Conservation (phyloP, 306 rosid genomes). For the Quercus gilva region DNA sequence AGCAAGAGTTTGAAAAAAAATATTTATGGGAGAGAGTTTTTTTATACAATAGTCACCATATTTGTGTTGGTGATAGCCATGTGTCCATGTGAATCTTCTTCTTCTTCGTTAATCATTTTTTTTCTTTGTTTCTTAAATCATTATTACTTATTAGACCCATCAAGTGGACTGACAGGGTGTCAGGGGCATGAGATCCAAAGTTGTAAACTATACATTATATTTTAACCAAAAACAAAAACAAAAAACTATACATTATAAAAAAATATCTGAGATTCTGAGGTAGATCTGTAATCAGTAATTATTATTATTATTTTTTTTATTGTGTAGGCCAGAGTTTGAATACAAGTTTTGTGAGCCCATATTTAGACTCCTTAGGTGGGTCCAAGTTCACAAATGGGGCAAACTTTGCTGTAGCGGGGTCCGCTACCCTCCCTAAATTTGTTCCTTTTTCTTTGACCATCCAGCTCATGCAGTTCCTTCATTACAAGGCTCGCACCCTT, state of each 20-base stretch:
- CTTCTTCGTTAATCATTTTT: neutral
- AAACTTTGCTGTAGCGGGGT: slow-evolving; percentile 88
- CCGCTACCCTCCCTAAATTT: slow-evolving; percentile 74
- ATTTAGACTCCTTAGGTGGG: slow-evolving; percentile 68
- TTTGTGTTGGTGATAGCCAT: too few relatives aligned
- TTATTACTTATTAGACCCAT: neutral
- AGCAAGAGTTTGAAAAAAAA: too few relatives aligned
- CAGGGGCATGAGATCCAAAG: neutral
- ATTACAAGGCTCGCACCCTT: slow-evolving; percentile 65
- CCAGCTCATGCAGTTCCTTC: slow-evolving; percentile 85
- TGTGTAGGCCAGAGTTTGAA: slow-evolving; percentile 90
- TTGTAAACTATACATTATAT: neutral
- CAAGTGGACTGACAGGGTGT: neutral
- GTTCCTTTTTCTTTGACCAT: slow-evolving; percentile 81
- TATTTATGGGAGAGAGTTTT: too few relatives aligned
- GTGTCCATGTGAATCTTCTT: too few relatives aligned
- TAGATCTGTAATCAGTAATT: neutral
- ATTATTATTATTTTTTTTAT: neutral
- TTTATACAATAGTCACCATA: too few relatives aligned
- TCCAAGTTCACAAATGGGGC: slow-evolving; percentile 78
- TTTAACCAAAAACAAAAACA: too few relatives aligned
- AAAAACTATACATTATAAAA: neutral
- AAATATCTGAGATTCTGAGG: neutral
- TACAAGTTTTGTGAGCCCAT: slow-evolving; percentile 54
- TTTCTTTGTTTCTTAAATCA: neutral